phyloP scores from a whole-genome alignment of 495 filamentous ascomycete genomes.

The Neurospora tetrasperma region DNA sequence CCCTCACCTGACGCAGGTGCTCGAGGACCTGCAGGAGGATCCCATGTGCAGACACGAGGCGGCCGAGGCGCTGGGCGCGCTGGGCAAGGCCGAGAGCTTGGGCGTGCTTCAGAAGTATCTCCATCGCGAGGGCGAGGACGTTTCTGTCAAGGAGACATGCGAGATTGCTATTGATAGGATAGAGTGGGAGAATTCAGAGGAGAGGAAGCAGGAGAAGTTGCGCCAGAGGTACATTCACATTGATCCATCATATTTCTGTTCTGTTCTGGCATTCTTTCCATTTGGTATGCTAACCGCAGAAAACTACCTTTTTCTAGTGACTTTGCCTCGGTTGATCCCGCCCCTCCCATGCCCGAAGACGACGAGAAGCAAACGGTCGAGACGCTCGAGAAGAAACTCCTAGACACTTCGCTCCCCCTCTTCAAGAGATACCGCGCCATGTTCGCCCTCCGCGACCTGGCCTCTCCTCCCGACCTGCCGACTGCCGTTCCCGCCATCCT shows the following conservation, averaged over 20 bases:
- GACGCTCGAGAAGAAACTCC: slow-evolving; percentile 61
- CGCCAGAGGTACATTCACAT: slow-evolving; percentile 53
- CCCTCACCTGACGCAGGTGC: slow-evolving; percentile 61
- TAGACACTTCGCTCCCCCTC: slow-evolving; percentile 67
- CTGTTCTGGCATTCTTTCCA: no score
- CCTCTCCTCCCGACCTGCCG: slow-evolving; percentile 80
- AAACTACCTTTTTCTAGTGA: slow-evolving; percentile 43
- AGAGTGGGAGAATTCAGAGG: slow-evolving; percentile 76
- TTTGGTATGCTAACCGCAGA: no score
- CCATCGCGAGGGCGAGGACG: slow-evolving; percentile 58
- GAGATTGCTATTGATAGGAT: slow-evolving; percentile 93
- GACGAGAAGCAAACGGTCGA: slow-evolving; percentile 52
- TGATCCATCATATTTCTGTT: no score
- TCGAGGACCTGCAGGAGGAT: slow-evolving; percentile 72
- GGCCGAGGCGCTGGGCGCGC: slow-evolving; percentile 85
- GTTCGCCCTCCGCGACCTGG: slow-evolving; percentile 91
- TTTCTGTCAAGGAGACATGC: slow-evolving; percentile 87
- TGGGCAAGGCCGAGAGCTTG: slow-evolving; percentile 64
- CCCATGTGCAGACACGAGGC: slow-evolving; percentile 95
- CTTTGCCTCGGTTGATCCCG: slow-evolving; percentile 92
- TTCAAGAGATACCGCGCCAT: slow-evolving; percentile 95
- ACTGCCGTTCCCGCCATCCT: slow-evolving; percentile 76
- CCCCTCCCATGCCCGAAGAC: slow-evolving; percentile 68
- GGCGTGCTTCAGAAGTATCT: slow-evolving; percentile 59
- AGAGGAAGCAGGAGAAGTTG: slow-evolving; percentile 60